Evolutionary conservation across 306 rosid genomes (phyloP), one percentile per base, ranked within the genome.

Genomic region (Senna siamea): DNA sequence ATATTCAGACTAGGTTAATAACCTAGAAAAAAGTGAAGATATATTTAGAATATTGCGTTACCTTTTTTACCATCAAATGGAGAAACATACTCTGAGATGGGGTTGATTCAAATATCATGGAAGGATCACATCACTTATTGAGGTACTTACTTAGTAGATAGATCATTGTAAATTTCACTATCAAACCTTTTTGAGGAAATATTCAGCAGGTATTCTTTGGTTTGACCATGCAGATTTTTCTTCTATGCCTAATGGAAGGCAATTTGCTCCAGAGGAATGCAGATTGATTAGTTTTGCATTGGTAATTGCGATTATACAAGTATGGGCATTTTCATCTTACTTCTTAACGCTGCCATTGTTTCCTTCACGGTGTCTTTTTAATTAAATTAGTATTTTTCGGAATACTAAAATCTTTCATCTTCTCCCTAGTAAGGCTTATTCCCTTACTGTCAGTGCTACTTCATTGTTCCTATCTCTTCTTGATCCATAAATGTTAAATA

Each of bases 181-280:
- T 66, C 66, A 66, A 38, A 73, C 69, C 50, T 34, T 47, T 44
- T 32, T 59, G 66, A 73, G 70, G 51, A 59, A 54, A 81, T 68
- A 64, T 83, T 75, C 61, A 74, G 73, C 57, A 51, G 26, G 28
- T 70, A 46, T 51, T 51, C 10, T 76, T 83, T 80, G 74, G 58
- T 82, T 81, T 78, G 84, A 80, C 75, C 47, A 51, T 84, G 90
- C 90, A 87, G 87, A 82, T 80, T 70, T 43, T 72, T 79, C 73
- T 78, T 53, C 64, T 57, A 15, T 62, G 88, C 87, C 81, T 70
- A 55, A 62, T 64, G 60, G 57, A 22, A 46, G 89, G 78, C 77
- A 68, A 58, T 69, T 76, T 81, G 74, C 69, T 52, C 74, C 60
- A 40, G 75, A 41, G 19, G 75, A 69, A 76, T 76, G 19, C 73